These are phyloP conservation scores for Clavispora phyllophila DNA, from an alignment of 805 yeast species.

Conservation along the genomic window DNA sequence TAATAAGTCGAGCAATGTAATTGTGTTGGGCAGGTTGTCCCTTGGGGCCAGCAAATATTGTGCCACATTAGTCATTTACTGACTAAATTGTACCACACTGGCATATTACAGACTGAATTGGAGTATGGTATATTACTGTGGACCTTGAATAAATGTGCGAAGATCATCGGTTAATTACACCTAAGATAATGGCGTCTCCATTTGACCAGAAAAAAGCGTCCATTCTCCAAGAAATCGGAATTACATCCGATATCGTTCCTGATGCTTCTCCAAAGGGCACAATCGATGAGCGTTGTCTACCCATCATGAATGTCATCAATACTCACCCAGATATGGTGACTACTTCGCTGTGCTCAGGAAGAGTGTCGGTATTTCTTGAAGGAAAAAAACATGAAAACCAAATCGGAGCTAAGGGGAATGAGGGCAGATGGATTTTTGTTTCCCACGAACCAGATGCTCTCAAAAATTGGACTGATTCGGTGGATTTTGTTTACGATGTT, in stretches of 20 bases:
- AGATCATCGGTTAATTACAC: background rate
- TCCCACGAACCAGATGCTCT: conserved; percentile 57
- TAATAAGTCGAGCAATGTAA: too few species aligned
- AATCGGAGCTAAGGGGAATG: conserved; percentile 80
- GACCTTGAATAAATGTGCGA: background rate
- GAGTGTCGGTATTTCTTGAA: conserved; percentile 77
- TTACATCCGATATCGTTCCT: conserved; percentile 38
- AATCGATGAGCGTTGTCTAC: conserved; percentile 69
- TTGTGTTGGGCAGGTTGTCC: too few species aligned
- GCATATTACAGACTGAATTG: too few species aligned
- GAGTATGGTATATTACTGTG: background rate
- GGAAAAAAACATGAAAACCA: conserved; percentile 49
- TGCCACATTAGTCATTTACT: too few species aligned
- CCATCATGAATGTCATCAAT: conserved; percentile 67
- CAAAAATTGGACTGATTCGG: conserved; percentile 42
- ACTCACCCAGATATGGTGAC: conserved; percentile 65
- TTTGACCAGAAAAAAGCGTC: conserved; percentile 63
- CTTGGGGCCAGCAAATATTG: too few species aligned
- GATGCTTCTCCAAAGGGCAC: conserved; percentile 87
- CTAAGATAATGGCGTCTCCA: conserved; percentile 15
- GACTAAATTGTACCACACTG: too few species aligned
- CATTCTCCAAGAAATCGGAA: conserved; percentile 49
- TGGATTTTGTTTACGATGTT: conserved; percentile 15
- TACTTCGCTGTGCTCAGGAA: conserved; percentile 84
- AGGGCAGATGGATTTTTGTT: conserved; percentile 80